A percentile compares a stretch with the other conserved stretches of the same genome.
phyloP scores from a whole-genome alignment of 1,139 yeast species.

The Meyerozyma guilliermondii region DNA sequence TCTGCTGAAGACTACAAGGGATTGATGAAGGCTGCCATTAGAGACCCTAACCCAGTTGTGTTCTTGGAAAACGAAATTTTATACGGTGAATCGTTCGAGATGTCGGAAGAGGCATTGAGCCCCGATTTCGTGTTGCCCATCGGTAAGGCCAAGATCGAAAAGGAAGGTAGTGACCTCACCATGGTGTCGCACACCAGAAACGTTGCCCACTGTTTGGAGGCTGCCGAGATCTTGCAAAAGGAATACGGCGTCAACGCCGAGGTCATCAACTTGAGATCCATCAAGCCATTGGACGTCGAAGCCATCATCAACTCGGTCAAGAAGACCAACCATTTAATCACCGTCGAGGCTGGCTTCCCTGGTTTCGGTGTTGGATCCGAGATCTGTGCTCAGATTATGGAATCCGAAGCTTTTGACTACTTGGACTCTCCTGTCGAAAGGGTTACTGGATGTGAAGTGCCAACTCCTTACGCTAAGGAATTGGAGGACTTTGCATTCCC shows the following conservation, averaged over 20 bases:
- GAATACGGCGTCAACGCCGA: constrained; percentile 88
- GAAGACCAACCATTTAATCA: constrained; percentile 94
- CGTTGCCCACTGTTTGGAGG: constrained; percentile 78
- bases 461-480: constrained; percentile 96
- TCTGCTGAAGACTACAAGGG: constrained; percentile 97
- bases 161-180: constrained; percentile 86
- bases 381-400: constrained; percentile 97
- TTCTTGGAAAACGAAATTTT: constrained; percentile 93
- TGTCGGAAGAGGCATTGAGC: constrained; percentile 83
- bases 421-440: constrained; percentile 98
- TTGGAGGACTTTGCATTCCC: constrained; percentile 99
- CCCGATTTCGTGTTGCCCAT: constrained; percentile 89
- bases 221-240: constrained; percentile 82
- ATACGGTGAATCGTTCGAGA: constrained; percentile 88
- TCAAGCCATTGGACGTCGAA: constrained; percentile 92
- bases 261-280: constrained; percentile 92
- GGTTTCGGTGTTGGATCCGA: constrained; percentile 98
- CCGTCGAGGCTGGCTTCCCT: constrained; percentile 98
- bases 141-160: constrained; percentile 94
- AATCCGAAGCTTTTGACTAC: constrained; percentile 96
- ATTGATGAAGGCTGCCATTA: constrained; percentile 87
- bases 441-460: constrained; percentile 99
- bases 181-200: constrained; percentile 90
- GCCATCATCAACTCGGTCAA: constrained; percentile 83
- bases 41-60: constrained; percentile 98